A percentile compares a stretch with the other conserved stretches of the same genome.
phyloP scores from a whole-genome alignment of 257 asterid species.

The Lycium barbarum region DNA sequence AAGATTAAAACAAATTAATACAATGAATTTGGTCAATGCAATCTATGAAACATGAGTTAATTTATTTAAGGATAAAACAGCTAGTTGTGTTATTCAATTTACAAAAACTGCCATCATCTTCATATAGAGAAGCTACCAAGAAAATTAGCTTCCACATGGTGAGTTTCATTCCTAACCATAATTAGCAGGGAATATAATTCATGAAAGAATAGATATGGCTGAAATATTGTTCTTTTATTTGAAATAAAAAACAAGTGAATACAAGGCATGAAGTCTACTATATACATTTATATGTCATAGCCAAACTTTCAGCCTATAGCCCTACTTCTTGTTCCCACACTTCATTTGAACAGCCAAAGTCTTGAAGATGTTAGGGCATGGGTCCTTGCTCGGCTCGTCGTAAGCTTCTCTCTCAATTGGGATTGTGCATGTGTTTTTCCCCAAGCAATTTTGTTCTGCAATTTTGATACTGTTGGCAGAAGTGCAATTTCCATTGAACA shows the following conservation, averaged over 20 bases:
- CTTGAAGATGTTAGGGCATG: slow-evolving; percentile 64
- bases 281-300: slow-evolving; percentile 14
- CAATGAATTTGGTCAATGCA: not conserved
- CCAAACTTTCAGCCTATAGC: slow-evolving; percentile 8
- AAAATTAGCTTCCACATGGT: not conserved
- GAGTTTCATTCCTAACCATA: not conserved
- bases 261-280: slow-evolving; percentile 24
- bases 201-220: not conserved
- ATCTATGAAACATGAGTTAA: not conserved
- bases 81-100: not conserved
- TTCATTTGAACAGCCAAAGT: slow-evolving; percentile 71
- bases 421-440: slow-evolving; percentile 64
- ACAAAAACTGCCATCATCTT: not conserved
- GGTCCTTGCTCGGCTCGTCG: slow-evolving; percentile 48
- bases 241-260: not conserved
- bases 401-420: slow-evolving; percentile 58
- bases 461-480: slow-evolving; percentile 43
- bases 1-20: no score
- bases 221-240: not conserved
- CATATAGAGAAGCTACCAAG: not conserved
- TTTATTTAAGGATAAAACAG: not conserved
- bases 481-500: slow-evolving; percentile 56
- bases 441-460: slow-evolving; percentile 62
- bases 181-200: not conserved
- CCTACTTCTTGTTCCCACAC: slow-evolving; percentile 44